phyloP scores from a whole-genome alignment of 371 early-diverging fungal species.

The Actinomucor elegans region DNA sequence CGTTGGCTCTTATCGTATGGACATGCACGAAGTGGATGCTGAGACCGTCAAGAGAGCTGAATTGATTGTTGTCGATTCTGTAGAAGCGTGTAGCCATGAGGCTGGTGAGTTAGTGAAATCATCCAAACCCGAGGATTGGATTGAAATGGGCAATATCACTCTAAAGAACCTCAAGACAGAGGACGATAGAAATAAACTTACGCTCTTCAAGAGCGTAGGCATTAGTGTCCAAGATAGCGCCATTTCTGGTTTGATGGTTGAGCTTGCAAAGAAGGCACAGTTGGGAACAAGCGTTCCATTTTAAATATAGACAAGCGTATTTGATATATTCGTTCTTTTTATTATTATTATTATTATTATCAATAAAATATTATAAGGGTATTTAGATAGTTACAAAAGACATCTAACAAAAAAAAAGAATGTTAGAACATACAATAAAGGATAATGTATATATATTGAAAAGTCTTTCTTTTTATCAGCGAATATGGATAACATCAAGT shows the following conservation, averaged over 20 bases:
- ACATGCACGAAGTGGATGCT: conserved; percentile 65
- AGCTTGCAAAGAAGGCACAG: conserved; percentile 39
- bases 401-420: too few relatives aligned
- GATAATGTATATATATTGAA: not conserved
- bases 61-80: conserved; percentile 52
- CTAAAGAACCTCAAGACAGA: conserved; percentile 9
- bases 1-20: conserved; percentile 58
- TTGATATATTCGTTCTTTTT: too few relatives aligned
- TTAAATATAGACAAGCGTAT: conserved; percentile 16
- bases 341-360: not conserved
- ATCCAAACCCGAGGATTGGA: conserved; percentile 35
- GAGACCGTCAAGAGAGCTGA: conserved; percentile 39
- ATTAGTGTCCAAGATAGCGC: conserved; percentile 67
- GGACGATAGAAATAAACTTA: conserved; percentile 27
- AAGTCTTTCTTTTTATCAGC: conserved; percentile 26
- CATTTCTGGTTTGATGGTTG: conserved; percentile 51
- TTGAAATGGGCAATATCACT: conserved; percentile 49
- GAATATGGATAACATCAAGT: conserved; percentile 39
- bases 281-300: conserved; percentile 45
- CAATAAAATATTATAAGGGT: not conserved
- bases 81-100: conserved; percentile 50
- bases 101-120: conserved; percentile 61
- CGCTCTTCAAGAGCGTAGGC: conserved; percentile 67
- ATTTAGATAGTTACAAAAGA: too few relatives aligned
- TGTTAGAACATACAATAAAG: not conserved